Evolutionary conservation across 257 asterid species (phyloP), one percentile per base, ranked within the genome.

Genomic region (Ligustrum vulgare): DNA sequence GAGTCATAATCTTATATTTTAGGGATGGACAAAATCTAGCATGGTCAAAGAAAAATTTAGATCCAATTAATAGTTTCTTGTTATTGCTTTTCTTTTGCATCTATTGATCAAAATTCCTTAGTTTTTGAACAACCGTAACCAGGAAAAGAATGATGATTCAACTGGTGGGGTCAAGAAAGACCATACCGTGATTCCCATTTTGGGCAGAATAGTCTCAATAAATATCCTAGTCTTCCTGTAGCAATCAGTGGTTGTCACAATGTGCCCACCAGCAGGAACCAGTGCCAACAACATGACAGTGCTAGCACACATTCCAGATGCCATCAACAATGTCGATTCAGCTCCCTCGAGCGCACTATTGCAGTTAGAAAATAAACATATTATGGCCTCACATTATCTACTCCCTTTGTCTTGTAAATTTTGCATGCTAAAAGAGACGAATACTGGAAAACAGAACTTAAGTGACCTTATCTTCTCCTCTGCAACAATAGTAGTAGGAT

Each of bases 261-360:
- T 75, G 76, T 91, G 98, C 67, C 98, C 98, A 58, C 98, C 97
- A 77, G 95, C 95, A 86, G 98, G 97, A 58, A 93, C 85, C 80
- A 93, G 87, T 31, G 98, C 93, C 93, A 90, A 64, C 88, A 93
- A 73, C 93, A 93, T 25, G 79, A 87, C 91, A 37, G 96, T 90
- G 87, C 96, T 91, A 72, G 90, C 91, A 77, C 96, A 91, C 97
- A 60, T 60, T 23, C 67, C 67, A 60, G 67, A 60, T 60, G 67
- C 67, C 67, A 60, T 22, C 67, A 60, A 25, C 16, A 60, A 18
- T 10, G 67, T 60, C 16, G 67, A 60, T 60, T 60, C 67, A 78
- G 98, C 96, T 69, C 97, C 98, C 86, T 93, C 98, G 83, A 93
- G 91, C 25, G 98, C 98, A 85, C 97, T 93, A 88, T 83, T 81